A percentile compares a stretch with the other conserved stretches of the same genome.
Evolutionary conservation across 2,329 filamentous ascomycete genomes (phyloP).

Genomic region (Didymella segeticola): DNA sequence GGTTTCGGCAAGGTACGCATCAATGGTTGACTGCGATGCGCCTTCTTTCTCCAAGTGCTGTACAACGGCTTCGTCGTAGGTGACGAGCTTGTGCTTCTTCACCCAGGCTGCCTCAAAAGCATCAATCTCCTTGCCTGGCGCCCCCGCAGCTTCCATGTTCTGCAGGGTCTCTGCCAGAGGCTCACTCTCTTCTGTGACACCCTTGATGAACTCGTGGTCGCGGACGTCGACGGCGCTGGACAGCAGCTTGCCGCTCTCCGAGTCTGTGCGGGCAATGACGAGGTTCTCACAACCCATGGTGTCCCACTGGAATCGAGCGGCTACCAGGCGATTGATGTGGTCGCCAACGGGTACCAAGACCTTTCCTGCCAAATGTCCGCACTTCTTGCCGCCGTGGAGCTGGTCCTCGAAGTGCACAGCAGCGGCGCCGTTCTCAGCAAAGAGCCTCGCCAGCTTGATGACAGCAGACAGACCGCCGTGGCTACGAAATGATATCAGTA

Average conservation of each 20-base stretch:
- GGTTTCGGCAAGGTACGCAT: conserved; percentile 70
- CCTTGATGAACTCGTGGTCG: conserved; percentile 96
- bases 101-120: conserved; percentile 87
- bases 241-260: conserved; percentile 88
- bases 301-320: conserved; percentile 96
- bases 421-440: conserved; percentile 95
- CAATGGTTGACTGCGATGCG: conserved; percentile 67
- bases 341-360: conserved; percentile 92
- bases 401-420: conserved; percentile 98
- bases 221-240: conserved; percentile 91
- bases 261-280: conserved; percentile 93
- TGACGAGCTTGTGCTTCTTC: conserved; percentile 81
- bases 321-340: conserved; percentile 93
- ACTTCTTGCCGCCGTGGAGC: conserved; percentile 97
- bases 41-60: conserved; percentile 74
- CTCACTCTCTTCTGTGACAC: conserved; percentile 78
- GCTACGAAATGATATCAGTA: conserved; percentile 51
- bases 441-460: conserved; percentile 94
- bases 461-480: conserved; percentile 93
- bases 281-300: conserved; percentile 96
- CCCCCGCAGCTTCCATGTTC: conserved; percentile 83
- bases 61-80: conserved; percentile 89
- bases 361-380: conserved; percentile 94
- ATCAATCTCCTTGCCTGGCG: conserved; percentile 80
- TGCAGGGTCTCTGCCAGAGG: conserved; percentile 89